Evolutionary conservation across 1,284 basidiomycete genomes (phyloP).

Genomic region (Trichosporon sp.): DNA sequence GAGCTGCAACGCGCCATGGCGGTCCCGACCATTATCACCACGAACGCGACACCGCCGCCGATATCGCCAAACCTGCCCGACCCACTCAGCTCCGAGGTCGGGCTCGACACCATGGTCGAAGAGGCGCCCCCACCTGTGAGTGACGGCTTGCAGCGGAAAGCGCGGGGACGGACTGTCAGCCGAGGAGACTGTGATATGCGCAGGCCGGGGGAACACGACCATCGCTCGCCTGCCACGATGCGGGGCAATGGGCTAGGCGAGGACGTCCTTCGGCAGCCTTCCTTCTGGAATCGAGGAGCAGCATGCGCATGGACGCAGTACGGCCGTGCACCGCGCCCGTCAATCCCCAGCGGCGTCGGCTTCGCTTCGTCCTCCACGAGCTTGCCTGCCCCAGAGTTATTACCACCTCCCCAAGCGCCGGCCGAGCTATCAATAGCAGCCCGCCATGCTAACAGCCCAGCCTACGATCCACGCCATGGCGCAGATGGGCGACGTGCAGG

Average conservation of each 20-base stretch:
- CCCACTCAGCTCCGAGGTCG: constrained; percentile 26
- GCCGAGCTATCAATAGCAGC: neutral
- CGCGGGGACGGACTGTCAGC: neutral
- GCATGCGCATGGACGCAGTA: neutral
- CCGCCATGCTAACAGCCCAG: constrained; percentile 19
- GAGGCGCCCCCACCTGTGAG: constrained; percentile 24
- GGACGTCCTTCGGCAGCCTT: neutral
- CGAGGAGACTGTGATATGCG: too few relatives aligned
- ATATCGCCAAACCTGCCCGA: constrained; percentile 5
- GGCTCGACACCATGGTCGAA: constrained; percentile 34
- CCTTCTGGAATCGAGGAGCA: neutral
- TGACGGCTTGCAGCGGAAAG: neutral
- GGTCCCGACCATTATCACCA: constrained; percentile 19
- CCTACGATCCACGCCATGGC: constrained; percentile 76
- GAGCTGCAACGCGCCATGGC: constrained; percentile 11
- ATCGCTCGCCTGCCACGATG: too few relatives aligned
- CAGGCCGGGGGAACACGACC: too few relatives aligned
- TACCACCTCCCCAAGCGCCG: neutral
- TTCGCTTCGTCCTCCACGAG: neutral
- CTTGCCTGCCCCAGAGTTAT: neutral
- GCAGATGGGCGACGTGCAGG: constrained; percentile 74
- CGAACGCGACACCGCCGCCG: constrained; percentile 18
- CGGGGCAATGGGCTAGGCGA: neutral
- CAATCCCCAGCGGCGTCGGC: neutral
- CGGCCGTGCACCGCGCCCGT: neutral